Percentiles rank a stretch among this genome's conserved stretches.
Conservation (phyloP, 768 basidiomycete genomes). For the Boletus rex-veris region DNA sequence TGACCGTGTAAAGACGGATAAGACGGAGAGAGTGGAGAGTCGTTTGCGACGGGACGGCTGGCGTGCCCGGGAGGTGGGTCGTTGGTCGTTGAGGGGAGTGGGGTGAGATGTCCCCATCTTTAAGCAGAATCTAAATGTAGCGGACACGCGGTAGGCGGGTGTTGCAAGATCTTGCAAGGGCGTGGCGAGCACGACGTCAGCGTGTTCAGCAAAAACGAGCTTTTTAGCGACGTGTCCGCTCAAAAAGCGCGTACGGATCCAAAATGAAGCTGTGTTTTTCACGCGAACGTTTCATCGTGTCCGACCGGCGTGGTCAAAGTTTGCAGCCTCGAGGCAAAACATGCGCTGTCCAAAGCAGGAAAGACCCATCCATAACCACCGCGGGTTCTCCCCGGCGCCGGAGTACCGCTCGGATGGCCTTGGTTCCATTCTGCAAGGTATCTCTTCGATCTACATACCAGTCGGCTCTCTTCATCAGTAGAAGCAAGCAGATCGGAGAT, state of each 20-base stretch:
- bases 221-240: constrained; percentile 16
- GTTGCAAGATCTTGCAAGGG: constrained; percentile 20
- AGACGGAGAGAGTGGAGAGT: constrained; percentile 28
- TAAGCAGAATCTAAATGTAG: constrained; percentile 18
- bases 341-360: constrained; percentile 6
- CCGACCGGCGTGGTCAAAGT: not conserved
- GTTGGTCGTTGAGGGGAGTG: constrained; percentile 23
- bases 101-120: constrained; percentile 29
- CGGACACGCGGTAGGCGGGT: constrained; percentile 29
- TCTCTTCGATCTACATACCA: too few species aligned
- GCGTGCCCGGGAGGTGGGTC: constrained; percentile 18
- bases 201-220: constrained; percentile 27
- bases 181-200: constrained; percentile 24
- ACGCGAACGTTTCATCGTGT: constrained; percentile 13
- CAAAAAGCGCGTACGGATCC: constrained; percentile 21
- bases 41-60: constrained; percentile 35
- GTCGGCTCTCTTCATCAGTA: too few species aligned
- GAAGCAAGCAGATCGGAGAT: too few species aligned
- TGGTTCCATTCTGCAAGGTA: not conserved
- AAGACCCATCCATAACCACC: not conserved
- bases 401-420: too few species aligned
- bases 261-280: constrained; percentile 20
- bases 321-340: constrained; percentile 27
- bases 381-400: too few species aligned
- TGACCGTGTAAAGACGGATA: constrained; percentile 30